Conservation (phyloP, 2,329 filamentous ascomycete genomes). For the Fusarium cyanostomum region DNA sequence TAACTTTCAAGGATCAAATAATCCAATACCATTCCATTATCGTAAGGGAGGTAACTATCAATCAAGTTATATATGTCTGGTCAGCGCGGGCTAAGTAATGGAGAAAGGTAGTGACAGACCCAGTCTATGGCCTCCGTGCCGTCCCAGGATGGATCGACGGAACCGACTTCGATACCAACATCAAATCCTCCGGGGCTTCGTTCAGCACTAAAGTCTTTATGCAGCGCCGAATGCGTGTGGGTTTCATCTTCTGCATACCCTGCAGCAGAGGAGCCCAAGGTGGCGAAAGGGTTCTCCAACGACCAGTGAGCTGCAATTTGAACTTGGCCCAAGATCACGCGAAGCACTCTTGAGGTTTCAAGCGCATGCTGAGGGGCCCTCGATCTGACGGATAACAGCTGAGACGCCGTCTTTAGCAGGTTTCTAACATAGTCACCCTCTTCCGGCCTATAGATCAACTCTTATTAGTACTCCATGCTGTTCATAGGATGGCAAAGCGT, state of each 20-base stretch:
- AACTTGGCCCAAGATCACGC: background rate
- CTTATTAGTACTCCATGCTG: background rate
- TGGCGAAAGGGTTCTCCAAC: background rate
- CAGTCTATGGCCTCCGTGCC: background rate
- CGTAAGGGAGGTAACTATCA: background rate
- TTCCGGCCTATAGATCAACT: background rate
- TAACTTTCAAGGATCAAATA: background rate
- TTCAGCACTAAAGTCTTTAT: background rate
- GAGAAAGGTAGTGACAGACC: background rate
- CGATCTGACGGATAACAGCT: constrained; percentile 9
- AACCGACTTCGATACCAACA: background rate
- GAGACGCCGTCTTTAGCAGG: background rate
- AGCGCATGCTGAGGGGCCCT: background rate
- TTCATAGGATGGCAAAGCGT: background rate
- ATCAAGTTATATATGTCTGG: background rate
- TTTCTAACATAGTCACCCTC: background rate
- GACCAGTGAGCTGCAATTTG: background rate
- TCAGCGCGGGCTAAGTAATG: background rate
- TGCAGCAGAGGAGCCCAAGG: rapidly evolving
- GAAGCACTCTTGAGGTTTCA: background rate
- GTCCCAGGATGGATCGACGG: background rate
- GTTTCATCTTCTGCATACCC: background rate
- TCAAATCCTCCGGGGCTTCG: background rate
- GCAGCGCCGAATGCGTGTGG: background rate
- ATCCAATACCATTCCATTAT: background rate